Percentiles rank a stretch among this genome's conserved stretches.
Conservation (phyloP, 2,329 filamentous ascomycete species). For the Sclerotinia sclerotiorum region DNA sequence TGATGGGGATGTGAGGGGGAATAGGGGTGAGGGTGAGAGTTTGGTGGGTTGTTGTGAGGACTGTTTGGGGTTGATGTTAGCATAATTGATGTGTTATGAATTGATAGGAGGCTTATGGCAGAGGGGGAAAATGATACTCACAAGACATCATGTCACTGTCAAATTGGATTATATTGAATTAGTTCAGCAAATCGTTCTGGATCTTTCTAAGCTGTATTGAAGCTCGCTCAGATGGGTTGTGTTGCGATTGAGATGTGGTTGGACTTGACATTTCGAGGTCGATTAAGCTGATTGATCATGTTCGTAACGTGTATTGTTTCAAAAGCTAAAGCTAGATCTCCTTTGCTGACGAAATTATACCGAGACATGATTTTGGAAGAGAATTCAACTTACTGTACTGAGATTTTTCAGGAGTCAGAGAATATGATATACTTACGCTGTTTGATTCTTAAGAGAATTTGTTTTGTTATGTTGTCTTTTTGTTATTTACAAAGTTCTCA, state of each 20-base stretch:
- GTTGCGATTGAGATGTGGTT: background rate
- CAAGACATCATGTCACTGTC: conserved; percentile 32
- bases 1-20: conserved; percentile 63
- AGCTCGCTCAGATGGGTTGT: background rate
- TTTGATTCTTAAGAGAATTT: background rate
- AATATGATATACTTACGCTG: background rate
- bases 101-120: background rate
- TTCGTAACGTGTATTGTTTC: conserved; percentile 19
- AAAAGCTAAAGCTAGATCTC: conserved; percentile 2
- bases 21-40: conserved; percentile 64
- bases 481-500: background rate
- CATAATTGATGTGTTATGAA: background rate
- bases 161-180: background rate
- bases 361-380: background rate
- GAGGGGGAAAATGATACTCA: conserved; percentile 25
- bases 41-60: conserved; percentile 34
- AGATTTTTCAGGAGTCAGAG: background rate
- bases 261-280: background rate
- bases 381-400: conserved; percentile 6
- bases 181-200: background rate
- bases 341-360: conserved; percentile 4
- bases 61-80: conserved; percentile 21
- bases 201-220: background rate
- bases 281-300: background rate
- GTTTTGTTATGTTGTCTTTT: background rate